These are phyloP conservation scores for Lathyrus oleraceus DNA, from an alignment of 306 rosid genomes.

Conservation along the genomic window DNA sequence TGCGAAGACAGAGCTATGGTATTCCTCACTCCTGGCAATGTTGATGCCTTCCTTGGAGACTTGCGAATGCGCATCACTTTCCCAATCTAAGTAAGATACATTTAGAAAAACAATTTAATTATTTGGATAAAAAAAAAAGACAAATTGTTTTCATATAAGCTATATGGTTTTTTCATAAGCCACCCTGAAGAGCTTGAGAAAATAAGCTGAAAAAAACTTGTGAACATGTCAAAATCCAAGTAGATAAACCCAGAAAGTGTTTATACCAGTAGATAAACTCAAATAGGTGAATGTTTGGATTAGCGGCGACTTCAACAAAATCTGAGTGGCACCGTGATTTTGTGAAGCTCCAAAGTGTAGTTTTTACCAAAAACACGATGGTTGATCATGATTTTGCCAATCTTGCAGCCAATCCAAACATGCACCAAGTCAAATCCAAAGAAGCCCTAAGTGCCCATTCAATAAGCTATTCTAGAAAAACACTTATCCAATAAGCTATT, in stretches of 20 bases:
- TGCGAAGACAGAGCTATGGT: conserved; percentile 50
- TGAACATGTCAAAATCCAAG: neutral
- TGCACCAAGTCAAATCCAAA: neutral
- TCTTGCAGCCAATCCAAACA: too few relatives aligned
- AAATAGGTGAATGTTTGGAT: neutral
- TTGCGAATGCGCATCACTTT: conserved; percentile 80
- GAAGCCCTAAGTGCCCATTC: neutral
- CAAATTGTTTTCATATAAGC: neutral
- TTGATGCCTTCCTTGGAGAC: conserved; percentile 50
- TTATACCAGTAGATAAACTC: neutral
- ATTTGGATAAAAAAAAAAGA: neutral
- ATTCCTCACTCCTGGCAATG: conserved; percentile 32
- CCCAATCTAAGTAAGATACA: conserved; percentile 63
- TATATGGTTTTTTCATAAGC: neutral
- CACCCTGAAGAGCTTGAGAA: neutral
- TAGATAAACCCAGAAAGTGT: neutral
- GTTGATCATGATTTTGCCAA: too few relatives aligned
- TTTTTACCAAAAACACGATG: too few relatives aligned
- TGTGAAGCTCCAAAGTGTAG: too few relatives aligned
- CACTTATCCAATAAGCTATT: neutral
- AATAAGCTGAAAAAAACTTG: neutral
- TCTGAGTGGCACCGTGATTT: too few relatives aligned
- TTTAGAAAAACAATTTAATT: neutral
- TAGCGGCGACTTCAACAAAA: too few relatives aligned
- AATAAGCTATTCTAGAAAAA: neutral